A percentile compares a stretch with the other conserved stretches of the same genome.
phyloP scores from a whole-genome alignment of 352 stramenopile species.

The Peronospora farinosa region DNA sequence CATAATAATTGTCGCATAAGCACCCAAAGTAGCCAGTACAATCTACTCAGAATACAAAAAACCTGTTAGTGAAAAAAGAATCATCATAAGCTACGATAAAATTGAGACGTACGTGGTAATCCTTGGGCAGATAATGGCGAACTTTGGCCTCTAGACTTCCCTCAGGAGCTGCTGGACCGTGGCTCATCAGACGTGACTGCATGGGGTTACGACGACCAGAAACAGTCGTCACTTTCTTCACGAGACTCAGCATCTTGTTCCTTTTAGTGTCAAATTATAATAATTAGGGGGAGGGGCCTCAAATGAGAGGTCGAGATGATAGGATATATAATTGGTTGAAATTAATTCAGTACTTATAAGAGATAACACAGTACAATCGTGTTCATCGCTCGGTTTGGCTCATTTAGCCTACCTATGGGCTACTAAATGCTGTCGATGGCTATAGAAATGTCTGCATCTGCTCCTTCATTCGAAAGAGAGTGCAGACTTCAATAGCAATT shows the following conservation, averaged over 20 bases:
- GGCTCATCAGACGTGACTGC: conserved; percentile 72
- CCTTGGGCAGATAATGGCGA: conserved; percentile 72
- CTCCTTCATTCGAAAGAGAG: conserved; percentile 9
- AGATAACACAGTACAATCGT: too few species aligned
- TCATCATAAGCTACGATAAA: not conserved
- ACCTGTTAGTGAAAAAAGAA: conserved; percentile 3
- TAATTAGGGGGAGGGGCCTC: not conserved
- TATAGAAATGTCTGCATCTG: conserved; percentile 4
- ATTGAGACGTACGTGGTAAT: conserved; percentile 74
- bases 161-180: conserved; percentile 53
- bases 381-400: too few species aligned
- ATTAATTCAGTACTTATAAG: conserved; percentile 2
- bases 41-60: conserved; percentile 40
- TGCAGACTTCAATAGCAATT: conserved; percentile 14
- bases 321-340: not conserved
- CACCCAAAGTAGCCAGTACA: conserved; percentile 73
- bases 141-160: conserved; percentile 80
- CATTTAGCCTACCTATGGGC: conserved; percentile 13
- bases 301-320: conserved; percentile 22
- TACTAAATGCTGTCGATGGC: conserved; percentile 5
- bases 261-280: too few species aligned
- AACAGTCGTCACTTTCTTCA: conserved; percentile 59
- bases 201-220: conserved; percentile 32
- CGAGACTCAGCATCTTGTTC: conserved; percentile 58
- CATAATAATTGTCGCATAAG: conserved; percentile 75